phyloP scores from a whole-genome alignment of 208 protist genomes.

The Trichomonas gallinae region DNA sequence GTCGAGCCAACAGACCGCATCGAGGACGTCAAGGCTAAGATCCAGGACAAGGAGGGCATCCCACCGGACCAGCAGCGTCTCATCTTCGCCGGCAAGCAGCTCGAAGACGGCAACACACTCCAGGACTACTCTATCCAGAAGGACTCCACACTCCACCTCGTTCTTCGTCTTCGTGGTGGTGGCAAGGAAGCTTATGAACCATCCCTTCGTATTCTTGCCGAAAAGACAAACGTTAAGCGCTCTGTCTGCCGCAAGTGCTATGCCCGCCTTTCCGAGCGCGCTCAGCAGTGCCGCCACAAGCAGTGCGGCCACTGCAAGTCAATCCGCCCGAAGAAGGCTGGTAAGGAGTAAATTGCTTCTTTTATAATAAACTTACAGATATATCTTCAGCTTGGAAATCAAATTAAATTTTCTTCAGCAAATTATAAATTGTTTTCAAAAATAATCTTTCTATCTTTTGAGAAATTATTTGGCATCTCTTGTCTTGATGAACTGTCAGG shows the following conservation, averaged over 20 bases:
- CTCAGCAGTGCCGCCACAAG: constrained; percentile 10
- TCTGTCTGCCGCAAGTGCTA: constrained; percentile 20
- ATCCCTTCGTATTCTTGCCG: not conserved
- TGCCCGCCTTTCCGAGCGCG: not conserved
- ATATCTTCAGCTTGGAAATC: too few relatives aligned
- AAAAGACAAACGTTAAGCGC: not conserved
- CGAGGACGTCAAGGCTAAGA: constrained; percentile 71
- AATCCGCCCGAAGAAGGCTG: not conserved
- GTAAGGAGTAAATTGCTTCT: not conserved
- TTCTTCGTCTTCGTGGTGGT: constrained; percentile 68
- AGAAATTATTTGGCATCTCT: too few relatives aligned
- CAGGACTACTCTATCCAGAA: constrained; percentile 76
- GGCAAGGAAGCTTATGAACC: constrained; percentile 30
- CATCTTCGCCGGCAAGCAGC: constrained; percentile 75
- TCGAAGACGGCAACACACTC: constrained; percentile 71
- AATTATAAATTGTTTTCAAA: too few relatives aligned
- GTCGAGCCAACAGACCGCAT: constrained; percentile 75
- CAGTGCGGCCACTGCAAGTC: not conserved
- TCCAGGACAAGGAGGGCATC: constrained; percentile 74
- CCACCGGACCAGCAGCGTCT: constrained; percentile 71
- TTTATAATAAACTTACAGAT: not conserved
- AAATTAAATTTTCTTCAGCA: too few relatives aligned
- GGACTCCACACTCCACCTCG: constrained; percentile 71
- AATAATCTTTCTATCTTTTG: too few relatives aligned
- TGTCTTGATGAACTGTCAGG: too few relatives aligned